These are phyloP conservation scores for Quercus phellos DNA, from an alignment of 331 rosid genomes.

Conservation along the genomic window DNA sequence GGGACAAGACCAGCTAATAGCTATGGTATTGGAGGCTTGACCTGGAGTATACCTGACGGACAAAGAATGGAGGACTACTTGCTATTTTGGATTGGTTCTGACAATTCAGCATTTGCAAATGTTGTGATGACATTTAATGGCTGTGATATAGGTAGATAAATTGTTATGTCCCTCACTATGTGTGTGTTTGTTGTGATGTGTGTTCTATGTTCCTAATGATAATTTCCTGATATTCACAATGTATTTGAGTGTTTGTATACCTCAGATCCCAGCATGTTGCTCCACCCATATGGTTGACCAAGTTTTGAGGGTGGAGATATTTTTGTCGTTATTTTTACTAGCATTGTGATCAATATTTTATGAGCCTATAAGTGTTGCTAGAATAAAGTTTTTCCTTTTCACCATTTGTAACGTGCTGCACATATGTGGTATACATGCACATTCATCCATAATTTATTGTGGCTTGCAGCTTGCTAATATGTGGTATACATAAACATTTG, in stretches of 20 bases:
- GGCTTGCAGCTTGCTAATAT: not conserved
- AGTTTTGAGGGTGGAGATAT: not conserved
- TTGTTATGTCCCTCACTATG: not conserved
- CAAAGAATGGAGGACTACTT: conserved; percentile 62
- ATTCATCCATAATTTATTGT: not conserved
- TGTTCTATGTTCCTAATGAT: not conserved
- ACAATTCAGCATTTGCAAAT: conserved; percentile 79
- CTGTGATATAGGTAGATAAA: conserved; percentile 73
- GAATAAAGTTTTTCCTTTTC: not conserved
- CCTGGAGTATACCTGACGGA: conserved; percentile 64
- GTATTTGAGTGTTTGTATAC: not conserved
- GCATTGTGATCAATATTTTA: not conserved
- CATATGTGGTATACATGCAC: not conserved
- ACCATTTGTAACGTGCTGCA: not conserved
- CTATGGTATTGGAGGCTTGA: conserved; percentile 64
- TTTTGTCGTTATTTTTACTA: not conserved
- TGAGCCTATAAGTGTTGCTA: not conserved
- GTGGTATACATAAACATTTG: not conserved
- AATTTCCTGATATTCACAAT: not conserved
- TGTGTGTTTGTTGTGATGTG: not conserved
- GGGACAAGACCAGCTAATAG: conserved; percentile 23
- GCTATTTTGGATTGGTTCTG: conserved; percentile 80
- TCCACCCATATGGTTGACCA: not conserved
- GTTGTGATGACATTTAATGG: conserved; percentile 72
- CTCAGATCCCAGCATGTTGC: not conserved